Evolutionary conservation across 768 basidiomycete genomes (phyloP), one percentile per base, ranked within the genome.

Genomic region (Naganishia randhawae): DNA sequence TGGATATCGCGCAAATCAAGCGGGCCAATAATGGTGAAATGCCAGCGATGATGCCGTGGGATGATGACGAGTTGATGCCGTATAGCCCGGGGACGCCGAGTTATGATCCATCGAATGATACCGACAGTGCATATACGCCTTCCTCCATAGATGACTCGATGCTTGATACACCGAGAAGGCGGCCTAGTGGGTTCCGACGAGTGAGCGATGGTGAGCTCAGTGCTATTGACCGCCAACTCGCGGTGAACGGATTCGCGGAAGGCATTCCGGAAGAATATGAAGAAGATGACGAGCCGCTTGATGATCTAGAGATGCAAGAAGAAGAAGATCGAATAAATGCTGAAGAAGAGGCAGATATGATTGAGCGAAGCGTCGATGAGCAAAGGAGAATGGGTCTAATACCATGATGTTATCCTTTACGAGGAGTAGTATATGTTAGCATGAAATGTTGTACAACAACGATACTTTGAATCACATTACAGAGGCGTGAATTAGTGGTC

Each of bases 1-100:
- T 54, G 11, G 69, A 70, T 67, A 41, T 66, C 32, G 42, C 32
- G 1, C 69, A 70, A 32, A 54, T 70, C 33, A 66, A 66, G 45
- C 48, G 41, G 27, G n/a, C 39, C 7, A 67, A 65, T 29, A 50
- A 66, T 29, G 69, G 69, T 2, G 29, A 25, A 7, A 37, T 69
- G 19, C 69, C 69, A 7, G 41, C 33, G 9, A 53, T 66, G 52
- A 51, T 67, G 54, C 66, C 66, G 13, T 67, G 66, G 66, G 66
- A 64, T 31, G 63, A 57, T 45, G 53, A 45, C 11, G 19, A 31
- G 31, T 41, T 45, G 35, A 27, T 51, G 19, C 25, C 41, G 16
- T 27, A 64, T 42, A 25, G 27, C 2, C 39, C 63, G 41, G 31
- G 29, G 17, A 50, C 63, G 27, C 63, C 50, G 13, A 64, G 45